These are phyloP conservation scores for Colletotrichum coccodes DNA, from an alignment of 2,329 filamentous ascomycete species.

Conservation along the genomic window DNA sequence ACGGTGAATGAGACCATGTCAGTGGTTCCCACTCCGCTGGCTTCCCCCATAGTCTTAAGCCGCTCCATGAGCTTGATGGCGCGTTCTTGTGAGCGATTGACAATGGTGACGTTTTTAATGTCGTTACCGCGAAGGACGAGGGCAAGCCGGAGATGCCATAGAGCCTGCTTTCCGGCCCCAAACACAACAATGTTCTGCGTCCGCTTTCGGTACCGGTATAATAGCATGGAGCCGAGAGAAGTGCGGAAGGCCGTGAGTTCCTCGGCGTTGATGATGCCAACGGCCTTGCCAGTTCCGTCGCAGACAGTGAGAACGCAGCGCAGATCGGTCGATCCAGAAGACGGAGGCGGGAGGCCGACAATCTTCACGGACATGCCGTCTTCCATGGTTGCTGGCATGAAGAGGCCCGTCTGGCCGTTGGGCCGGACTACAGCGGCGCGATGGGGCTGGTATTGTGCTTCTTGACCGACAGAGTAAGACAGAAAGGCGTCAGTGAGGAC, in stretches of 20 bases:
- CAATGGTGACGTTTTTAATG: constrained; percentile 42
- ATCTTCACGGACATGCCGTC: constrained; percentile 73
- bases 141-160: constrained; percentile 77
- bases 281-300: constrained; percentile 50
- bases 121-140: constrained; percentile 57
- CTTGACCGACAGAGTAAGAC: constrained; percentile 72
- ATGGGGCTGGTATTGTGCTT: constrained; percentile 70
- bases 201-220: constrained; percentile 30
- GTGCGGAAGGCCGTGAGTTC: constrained; percentile 78
- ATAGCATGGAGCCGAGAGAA: constrained; percentile 54
- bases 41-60: constrained; percentile 36
- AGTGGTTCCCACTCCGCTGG: constrained; percentile 17
- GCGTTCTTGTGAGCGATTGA: constrained; percentile 43
- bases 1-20: constrained; percentile 12
- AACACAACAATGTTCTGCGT: constrained; percentile 39
- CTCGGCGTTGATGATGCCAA: constrained; percentile 72
- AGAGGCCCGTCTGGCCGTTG: constrained; percentile 71
- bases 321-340: constrained; percentile 41
- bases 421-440: constrained; percentile 69
- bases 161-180: constrained; percentile 42
- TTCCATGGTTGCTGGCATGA: constrained; percentile 73
- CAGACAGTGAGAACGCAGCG: constrained; percentile 51
- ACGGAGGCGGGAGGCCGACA: constrained; percentile 50
- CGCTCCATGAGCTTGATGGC: constrained; percentile 23
- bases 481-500: constrained; percentile 69